Evolutionary conservation across 805 yeast genomes (phyloP).

Genomic region (Teunomyces barrocoloradensis): DNA sequence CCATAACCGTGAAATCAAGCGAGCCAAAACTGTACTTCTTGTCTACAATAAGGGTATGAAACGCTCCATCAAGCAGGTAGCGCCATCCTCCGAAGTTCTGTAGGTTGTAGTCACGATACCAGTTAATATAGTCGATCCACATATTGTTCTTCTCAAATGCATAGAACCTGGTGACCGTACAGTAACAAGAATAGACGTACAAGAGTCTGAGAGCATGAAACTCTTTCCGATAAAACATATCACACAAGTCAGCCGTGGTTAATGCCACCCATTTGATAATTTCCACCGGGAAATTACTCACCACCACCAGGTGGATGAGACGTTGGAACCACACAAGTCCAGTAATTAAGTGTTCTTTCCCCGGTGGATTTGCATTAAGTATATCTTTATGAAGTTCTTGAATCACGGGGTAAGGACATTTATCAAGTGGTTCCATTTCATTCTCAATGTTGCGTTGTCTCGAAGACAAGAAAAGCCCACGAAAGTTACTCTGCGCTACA

Average conservation of each 20-base stretch:
- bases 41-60: conserved; percentile 5
- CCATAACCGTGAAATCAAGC: background rate
- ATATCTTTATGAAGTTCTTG: background rate
- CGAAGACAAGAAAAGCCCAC: background rate
- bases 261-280: conserved; percentile 25
- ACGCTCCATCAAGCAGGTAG: conserved; percentile 10
- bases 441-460: conserved; percentile 4
- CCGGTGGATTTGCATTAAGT: background rate
- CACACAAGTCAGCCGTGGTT: conserved; percentile 13
- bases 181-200: conserved; percentile 18
- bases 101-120: conserved; percentile 17
- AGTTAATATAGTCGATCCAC: conserved; percentile 28
- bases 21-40: background rate
- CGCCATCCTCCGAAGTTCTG: conserved; percentile 13
- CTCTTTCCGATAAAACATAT: conserved; percentile 18
- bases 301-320: conserved; percentile 12
- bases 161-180: conserved; percentile 22
- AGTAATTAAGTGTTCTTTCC: conserved; percentile 3
- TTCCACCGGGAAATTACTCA: conserved; percentile 28
- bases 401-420: background rate
- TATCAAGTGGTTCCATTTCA: conserved; percentile 5
- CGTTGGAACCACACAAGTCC: conserved; percentile 14
- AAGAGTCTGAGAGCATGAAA: conserved; percentile 26
- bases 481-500: background rate
- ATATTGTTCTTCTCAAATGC: conserved; percentile 15